A percentile compares a stretch with the other conserved stretches of the same genome.
Conservation (phyloP, 23 red algal genomes). For the Gracilariopsis chorda region DNA sequence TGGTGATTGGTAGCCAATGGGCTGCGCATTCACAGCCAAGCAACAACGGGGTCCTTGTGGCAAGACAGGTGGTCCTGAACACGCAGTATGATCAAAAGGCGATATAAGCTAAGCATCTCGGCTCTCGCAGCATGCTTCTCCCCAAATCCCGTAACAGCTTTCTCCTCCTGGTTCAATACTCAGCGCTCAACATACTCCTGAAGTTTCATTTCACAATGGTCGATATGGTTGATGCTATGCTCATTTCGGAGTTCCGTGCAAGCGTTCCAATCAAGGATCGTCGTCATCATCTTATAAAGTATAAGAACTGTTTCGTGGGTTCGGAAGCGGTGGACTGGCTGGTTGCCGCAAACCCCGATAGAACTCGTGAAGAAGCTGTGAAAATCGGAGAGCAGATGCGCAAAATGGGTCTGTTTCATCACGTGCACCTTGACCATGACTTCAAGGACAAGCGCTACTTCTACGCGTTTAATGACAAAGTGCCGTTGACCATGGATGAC, state of each 20-base stretch:
- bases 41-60: too few species aligned
- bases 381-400: background rate
- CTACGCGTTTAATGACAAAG: constrained; percentile 1
- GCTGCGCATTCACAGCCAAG: too few species aligned
- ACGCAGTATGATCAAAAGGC: too few species aligned
- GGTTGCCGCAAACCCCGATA: background rate
- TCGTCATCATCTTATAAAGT: background rate
- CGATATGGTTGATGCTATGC: constrained; percentile 16
- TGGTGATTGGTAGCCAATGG: too few species aligned
- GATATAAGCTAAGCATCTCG: too few species aligned
- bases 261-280: background rate
- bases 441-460: constrained; percentile 11
- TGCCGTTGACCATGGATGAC: background rate
- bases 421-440: background rate
- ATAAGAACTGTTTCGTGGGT: constrained; percentile 16
- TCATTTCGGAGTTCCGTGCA: background rate
- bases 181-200: background rate
- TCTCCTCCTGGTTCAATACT: too few species aligned
- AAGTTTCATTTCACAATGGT: background rate
- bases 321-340: background rate
- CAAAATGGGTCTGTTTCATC: background rate
- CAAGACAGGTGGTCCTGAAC: too few species aligned
- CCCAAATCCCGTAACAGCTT: too few species aligned
- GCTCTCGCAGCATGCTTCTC: too few species aligned
- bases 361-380: background rate